These are phyloP conservation scores for Urtica urens DNA, from an alignment of 306 rosid genomes.

Conservation along the genomic window DNA sequence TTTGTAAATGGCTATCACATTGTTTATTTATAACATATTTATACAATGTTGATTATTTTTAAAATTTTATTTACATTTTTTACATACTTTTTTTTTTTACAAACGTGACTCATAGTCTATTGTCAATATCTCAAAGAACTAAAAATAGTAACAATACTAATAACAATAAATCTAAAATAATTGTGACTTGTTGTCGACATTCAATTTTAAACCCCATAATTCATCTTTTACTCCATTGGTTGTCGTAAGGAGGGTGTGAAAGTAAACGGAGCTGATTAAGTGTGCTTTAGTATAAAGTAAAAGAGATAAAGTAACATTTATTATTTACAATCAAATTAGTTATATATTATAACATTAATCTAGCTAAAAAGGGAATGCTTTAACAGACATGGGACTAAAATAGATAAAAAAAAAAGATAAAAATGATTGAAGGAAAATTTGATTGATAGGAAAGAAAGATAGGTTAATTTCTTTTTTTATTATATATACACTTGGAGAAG, in stretches of 20 bases:
- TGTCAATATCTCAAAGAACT: too few relatives aligned
- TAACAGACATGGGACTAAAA: neutral
- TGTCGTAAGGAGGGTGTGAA: neutral
- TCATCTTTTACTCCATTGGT: neutral
- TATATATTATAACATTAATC: too few relatives aligned
- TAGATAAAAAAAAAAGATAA: neutral
- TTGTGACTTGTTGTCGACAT: too few relatives aligned
- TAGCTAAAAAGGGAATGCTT: conserved; percentile 1
- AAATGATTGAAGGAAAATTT: conserved; percentile 5
- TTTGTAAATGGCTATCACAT: too few relatives aligned
- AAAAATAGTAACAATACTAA: too few relatives aligned
- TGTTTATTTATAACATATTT: too few relatives aligned
- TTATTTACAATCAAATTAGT: neutral
- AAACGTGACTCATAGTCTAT: too few relatives aligned
- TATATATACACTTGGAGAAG: conserved; percentile 2
- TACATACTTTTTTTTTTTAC: too few relatives aligned
- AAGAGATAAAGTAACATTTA: neutral
- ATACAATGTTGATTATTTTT: too few relatives aligned
- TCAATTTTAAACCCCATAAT: too few relatives aligned
- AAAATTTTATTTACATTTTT: too few relatives aligned
- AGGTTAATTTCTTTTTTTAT: neutral
- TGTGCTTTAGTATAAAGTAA: conserved; percentile 8
- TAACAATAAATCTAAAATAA: too few relatives aligned
- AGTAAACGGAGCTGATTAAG: neutral
- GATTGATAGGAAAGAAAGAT: conserved; percentile 6